Evolutionary conservation across 768 basidiomycete genomes (phyloP).

Genomic region (Kwoniella europaea): DNA sequence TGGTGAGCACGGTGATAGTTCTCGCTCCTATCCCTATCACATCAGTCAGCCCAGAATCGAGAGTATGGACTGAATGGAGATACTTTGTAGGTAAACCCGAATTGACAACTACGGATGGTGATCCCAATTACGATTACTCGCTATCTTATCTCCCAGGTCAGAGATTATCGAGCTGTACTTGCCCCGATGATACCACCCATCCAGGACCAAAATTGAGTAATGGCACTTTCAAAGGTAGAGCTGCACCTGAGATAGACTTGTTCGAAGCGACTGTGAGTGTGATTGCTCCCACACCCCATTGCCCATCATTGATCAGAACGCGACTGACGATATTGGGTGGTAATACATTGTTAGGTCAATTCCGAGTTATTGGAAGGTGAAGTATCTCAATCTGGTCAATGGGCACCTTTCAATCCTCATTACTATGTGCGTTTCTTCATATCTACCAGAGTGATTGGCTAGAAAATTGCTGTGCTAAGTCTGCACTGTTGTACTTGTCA

Average conservation of each 20-base stretch:
- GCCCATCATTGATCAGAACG: too few relatives aligned
- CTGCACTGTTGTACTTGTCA: constrained; percentile 7
- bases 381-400: constrained; percentile 82
- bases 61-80: not conserved
- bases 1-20: constrained; percentile 42
- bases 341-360: constrained; percentile 27
- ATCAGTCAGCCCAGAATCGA: too few relatives aligned
- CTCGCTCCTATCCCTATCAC: too few relatives aligned
- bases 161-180: constrained; percentile 84
- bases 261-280: constrained; percentile 73
- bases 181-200: constrained; percentile 74
- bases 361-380: constrained; percentile 59
- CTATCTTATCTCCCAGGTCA: constrained; percentile 89
- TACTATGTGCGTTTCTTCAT: constrained; percentile 60
- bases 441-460: too few relatives aligned
- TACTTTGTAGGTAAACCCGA: constrained; percentile 61
- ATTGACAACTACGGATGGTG: constrained; percentile 69
- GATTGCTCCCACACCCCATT: not conserved
- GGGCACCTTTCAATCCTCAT: constrained; percentile 71
- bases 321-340: not conserved
- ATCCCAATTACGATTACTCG: constrained; percentile 63
- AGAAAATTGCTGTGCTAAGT: not conserved
- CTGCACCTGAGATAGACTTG: constrained; percentile 88
- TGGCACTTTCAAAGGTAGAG: constrained; percentile 77
- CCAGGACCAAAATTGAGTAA: constrained; percentile 81